A percentile compares a stretch with the other conserved stretches of the same genome.
Conservation (phyloP, 228 moss, liverwort and hornwort species). For the Sphagnum fallax region DNA sequence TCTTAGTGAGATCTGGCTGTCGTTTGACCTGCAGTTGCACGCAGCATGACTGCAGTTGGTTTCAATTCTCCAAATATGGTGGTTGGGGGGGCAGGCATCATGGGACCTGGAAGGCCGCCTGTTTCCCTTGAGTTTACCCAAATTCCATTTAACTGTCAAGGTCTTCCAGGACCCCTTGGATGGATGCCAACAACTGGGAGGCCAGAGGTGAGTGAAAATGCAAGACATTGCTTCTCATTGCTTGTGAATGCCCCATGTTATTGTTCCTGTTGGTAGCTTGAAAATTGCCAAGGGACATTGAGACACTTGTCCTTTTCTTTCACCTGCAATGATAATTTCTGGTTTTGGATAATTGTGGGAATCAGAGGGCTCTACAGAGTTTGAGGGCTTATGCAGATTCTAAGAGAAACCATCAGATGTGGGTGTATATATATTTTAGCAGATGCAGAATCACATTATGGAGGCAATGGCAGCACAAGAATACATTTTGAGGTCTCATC, state of each 20-base stretch:
- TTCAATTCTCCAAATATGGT: constrained; percentile 50
- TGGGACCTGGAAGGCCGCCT: constrained; percentile 83
- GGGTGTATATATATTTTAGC: background rate
- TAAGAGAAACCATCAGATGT: too few relatives aligned
- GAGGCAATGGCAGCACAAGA: constrained; percentile 66
- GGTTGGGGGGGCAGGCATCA: constrained; percentile 54
- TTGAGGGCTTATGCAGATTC: too few relatives aligned
- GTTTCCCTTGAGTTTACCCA: constrained; percentile 54
- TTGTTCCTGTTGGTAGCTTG: too few relatives aligned
- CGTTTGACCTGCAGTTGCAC: constrained; percentile 21
- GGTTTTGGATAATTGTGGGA: too few relatives aligned
- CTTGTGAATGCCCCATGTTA: too few relatives aligned
- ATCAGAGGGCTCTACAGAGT: too few relatives aligned
- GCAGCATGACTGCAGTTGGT: constrained; percentile 31
- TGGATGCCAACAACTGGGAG: constrained; percentile 50
- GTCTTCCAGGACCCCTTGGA: constrained; percentile 59
- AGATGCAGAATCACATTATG: constrained; percentile 56
- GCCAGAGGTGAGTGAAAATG: constrained; percentile 36
- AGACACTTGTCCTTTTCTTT: background rate
- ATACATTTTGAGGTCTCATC: constrained; percentile 60
- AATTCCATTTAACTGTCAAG: constrained; percentile 44
- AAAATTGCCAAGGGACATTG: background rate
- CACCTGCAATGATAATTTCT: background rate
- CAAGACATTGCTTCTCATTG: too few relatives aligned
- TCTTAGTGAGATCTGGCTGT: background rate